Evolutionary conservation across 2,329 filamentous ascomycete genomes (phyloP).

Genomic region (Ophiocordyceps camponoti-floridani): DNA sequence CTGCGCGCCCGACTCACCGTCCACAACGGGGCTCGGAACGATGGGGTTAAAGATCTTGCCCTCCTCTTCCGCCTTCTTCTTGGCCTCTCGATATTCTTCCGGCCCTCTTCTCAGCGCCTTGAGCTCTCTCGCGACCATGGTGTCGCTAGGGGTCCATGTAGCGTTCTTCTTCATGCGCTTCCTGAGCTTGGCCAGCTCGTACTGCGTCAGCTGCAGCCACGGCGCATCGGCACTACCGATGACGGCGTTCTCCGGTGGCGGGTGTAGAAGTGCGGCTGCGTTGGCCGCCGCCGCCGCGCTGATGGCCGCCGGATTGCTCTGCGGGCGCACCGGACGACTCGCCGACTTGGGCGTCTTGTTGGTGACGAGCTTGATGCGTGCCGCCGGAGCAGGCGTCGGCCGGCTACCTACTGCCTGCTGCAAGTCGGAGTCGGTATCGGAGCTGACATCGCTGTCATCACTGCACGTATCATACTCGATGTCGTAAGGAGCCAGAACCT

Average conservation of each 20-base stretch:
- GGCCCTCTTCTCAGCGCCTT: conserved; percentile 50
- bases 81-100: conserved; percentile 42
- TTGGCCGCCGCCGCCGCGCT: conserved; percentile 20
- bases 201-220: conserved; percentile 47
- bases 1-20: conserved; percentile 30
- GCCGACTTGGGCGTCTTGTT: conserved; percentile 24
- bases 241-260: conserved; percentile 40
- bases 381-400: conserved; percentile 16
- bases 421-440: conserved; percentile 28
- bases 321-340: conserved; percentile 18
- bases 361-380: conserved; percentile 32
- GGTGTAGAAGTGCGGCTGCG: conserved; percentile 28
- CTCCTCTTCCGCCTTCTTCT: conserved; percentile 45
- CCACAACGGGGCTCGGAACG: conserved; percentile 19
- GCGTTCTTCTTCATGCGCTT: conserved; percentile 90
- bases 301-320: conserved; percentile 16
- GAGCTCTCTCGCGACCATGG: conserved; percentile 69
- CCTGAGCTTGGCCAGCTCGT: conserved; percentile 48
- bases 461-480: conserved; percentile 41
- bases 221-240: conserved; percentile 41
- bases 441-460: conserved; percentile 33
- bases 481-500: conserved; percentile 48
- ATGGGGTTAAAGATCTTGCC: conserved; percentile 39
- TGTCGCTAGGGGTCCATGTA: conserved; percentile 68
- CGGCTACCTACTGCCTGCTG: conserved; percentile 13